Conservation (phyloP, 2,329 filamentous ascomycete species). For the Davidsoniella virescens region DNA sequence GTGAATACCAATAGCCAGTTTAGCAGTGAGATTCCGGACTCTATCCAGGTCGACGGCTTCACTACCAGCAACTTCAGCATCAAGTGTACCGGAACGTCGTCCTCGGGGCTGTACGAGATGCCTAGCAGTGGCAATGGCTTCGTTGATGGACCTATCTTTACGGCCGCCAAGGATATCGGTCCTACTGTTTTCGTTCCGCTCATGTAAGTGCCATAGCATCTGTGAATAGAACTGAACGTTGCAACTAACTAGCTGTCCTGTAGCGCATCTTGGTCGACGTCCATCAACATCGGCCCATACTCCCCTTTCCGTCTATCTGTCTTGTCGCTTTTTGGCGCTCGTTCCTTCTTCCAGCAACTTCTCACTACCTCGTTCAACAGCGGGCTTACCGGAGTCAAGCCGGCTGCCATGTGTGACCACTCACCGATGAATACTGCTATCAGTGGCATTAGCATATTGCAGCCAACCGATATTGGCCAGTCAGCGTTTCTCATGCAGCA, state of each 20-base stretch:
- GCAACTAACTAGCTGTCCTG: neutral
- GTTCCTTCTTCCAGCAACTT: conserved; percentile 7
- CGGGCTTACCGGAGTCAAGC: neutral
- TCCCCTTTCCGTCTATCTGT: conserved; percentile 10
- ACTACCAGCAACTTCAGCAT: conserved; percentile 5
- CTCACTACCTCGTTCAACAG: conserved; percentile 8
- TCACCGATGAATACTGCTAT: conserved; percentile 8
- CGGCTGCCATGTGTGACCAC: neutral
- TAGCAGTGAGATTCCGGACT: neutral
- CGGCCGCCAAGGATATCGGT: neutral
- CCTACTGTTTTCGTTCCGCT: conserved; percentile 7
- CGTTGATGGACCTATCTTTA: conserved; percentile 2
- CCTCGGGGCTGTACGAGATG: conserved; percentile 10
- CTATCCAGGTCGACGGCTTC: conserved; percentile 4
- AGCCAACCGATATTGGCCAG: conserved; percentile 9
- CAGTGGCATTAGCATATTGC: neutral
- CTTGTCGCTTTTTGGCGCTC: conserved; percentile 8
- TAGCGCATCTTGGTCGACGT: conserved; percentile 1
- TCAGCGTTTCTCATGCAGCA: conserved; percentile 7
- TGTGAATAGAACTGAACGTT: neutral
- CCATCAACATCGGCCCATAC: conserved; percentile 9
- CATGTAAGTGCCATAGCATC: neutral
- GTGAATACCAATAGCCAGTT: neutral
- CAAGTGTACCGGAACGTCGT: conserved; percentile 5
- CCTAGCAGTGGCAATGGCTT: conserved; percentile 5